These are phyloP conservation scores for Cercophora scortea DNA, from an alignment of 495 filamentous ascomycete species.

Conservation along the genomic window DNA sequence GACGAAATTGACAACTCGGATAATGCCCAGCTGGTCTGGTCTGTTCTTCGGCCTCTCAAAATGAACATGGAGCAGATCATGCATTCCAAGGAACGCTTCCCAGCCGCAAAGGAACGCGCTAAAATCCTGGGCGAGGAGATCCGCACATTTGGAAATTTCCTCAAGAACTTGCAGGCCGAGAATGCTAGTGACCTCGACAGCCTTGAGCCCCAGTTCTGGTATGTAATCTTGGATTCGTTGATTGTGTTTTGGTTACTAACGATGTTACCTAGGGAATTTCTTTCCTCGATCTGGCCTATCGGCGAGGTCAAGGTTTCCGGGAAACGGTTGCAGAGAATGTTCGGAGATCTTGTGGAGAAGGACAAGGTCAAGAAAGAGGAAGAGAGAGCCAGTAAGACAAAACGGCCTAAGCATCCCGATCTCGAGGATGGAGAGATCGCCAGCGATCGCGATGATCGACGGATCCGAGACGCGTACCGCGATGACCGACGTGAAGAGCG, in stretches of 20 bases:
- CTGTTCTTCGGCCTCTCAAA: conserved; percentile 37
- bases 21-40: conserved; percentile 32
- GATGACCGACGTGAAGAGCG: conserved; percentile 28
- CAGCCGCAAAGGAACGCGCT: conserved; percentile 36
- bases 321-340: conserved; percentile 38
- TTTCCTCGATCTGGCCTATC: conserved; percentile 35
- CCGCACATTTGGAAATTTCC: conserved; percentile 36
- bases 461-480: conserved; percentile 13
- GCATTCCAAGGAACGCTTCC: conserved; percentile 34
- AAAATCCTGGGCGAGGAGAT: conserved; percentile 39
- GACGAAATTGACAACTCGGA: conserved; percentile 25
- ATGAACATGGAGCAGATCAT: conserved; percentile 33
- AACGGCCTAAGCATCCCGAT: conserved; percentile 15
- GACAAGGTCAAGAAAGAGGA: conserved; percentile 18
- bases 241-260: conserved; percentile 9
- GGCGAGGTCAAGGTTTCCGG: conserved; percentile 30
- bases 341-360: conserved; percentile 29
- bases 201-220: conserved; percentile 41
- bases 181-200: conserved; percentile 28
- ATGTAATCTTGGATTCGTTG: conserved; percentile 7
- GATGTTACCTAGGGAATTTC: conserved; percentile 20
- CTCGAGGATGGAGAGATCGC: conserved; percentile 29
- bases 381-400: conserved; percentile 7
- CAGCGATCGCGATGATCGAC: conserved; percentile 23
- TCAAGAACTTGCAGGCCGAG: conserved; percentile 28